Conservation (phyloP, 306 rosid genomes). For the Sphenostylis stenocarpa region DNA sequence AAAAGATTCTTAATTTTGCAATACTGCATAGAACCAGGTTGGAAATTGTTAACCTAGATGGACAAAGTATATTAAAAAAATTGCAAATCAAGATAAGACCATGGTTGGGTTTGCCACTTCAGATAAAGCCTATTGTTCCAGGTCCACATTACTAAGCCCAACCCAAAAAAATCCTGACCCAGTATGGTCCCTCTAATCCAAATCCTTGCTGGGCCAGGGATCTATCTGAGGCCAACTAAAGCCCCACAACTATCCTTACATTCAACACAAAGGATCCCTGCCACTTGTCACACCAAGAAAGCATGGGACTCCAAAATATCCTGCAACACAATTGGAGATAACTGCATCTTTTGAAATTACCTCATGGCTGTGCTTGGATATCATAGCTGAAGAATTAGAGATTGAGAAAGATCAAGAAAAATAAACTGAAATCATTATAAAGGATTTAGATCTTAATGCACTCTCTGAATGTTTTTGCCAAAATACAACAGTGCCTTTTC, state of each 20-base stretch:
- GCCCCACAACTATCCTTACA: background rate
- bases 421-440: background rate
- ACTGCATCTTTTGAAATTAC: background rate
- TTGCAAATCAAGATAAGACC: background rate
- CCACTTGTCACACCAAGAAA: background rate
- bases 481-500: background rate
- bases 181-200: background rate
- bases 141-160: background rate
- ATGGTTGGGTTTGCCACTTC: slow-evolving; percentile 29
- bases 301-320: background rate
- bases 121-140: background rate
- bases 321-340: background rate
- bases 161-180: background rate
- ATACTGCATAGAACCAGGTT: background rate
- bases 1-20: slow-evolving; percentile 1
- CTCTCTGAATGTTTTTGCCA: background rate
- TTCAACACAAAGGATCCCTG: background rate
- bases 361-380: background rate
- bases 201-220: background rate
- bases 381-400: background rate
- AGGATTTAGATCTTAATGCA: background rate
- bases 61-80: background rate
- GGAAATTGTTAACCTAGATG: background rate
- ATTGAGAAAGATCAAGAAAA: background rate
- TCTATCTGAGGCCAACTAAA: background rate